These are phyloP conservation scores for Fusarium hostae DNA, from an alignment of 2,329 filamentous ascomycete species.

Conservation along the genomic window DNA sequence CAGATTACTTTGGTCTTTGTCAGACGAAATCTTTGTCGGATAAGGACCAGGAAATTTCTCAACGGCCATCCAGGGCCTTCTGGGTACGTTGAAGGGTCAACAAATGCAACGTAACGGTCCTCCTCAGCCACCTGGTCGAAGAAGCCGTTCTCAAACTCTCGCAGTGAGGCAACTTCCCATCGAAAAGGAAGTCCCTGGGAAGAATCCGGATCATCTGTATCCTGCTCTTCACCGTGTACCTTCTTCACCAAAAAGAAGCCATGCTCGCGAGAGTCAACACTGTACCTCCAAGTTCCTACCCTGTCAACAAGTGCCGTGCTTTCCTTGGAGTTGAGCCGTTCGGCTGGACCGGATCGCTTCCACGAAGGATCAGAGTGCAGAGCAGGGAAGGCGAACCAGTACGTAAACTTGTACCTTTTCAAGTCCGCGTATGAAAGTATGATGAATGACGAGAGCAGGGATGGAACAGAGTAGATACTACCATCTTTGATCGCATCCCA, in stretches of 20 bases:
- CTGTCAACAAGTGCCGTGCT: conserved; percentile 82
- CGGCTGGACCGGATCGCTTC: conserved; percentile 69
- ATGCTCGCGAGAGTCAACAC: conserved; percentile 83
- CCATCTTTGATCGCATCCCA: conserved; percentile 98
- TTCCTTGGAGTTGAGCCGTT: conserved; percentile 72
- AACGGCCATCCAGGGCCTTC: conserved; percentile 93
- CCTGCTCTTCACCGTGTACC: conserved; percentile 57
- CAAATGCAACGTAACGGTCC: conserved; percentile 87
- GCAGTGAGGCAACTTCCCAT: conserved; percentile 83
- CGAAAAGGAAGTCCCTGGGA: conserved; percentile 66
- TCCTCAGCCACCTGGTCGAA: conserved; percentile 77
- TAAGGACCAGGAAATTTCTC: conserved; percentile 85
- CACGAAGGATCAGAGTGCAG: conserved; percentile 89
- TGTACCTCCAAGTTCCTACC: conserved; percentile 88
- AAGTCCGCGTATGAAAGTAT: conserved; percentile 94
- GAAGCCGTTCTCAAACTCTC: conserved; percentile 86
- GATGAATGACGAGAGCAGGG: conserved; percentile 87
- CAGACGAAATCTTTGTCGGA: conserved; percentile 83
- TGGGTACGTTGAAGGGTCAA: conserved; percentile 90
- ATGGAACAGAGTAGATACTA: conserved; percentile 94
- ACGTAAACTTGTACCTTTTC: conserved; percentile 98
- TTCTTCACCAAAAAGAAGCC: conserved; percentile 97
- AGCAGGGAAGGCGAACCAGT: conserved; percentile 97
- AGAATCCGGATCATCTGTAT: conserved; percentile 62
- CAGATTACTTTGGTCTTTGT: conserved; percentile 85